Evolutionary conservation across 116 monocot genomes (phyloP).

Genomic region (Posidonia oceanica): DNA sequence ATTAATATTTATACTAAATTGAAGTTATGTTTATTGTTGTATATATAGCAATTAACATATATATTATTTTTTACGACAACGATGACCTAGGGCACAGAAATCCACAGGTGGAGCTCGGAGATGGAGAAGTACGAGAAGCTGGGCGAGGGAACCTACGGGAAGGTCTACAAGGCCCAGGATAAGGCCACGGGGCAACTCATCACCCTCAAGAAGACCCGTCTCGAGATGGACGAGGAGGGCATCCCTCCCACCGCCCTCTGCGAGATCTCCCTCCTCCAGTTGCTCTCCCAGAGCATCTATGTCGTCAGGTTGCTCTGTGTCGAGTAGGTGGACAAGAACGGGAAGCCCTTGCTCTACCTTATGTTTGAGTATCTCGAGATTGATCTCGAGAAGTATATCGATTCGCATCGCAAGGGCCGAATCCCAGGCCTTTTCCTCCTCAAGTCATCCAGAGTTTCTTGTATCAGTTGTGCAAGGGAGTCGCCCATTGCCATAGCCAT

Average conservation of each 20-base stretch:
- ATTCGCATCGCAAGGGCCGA: conserved; percentile 44
- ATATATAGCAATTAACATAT: no score
- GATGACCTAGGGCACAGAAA: no score
- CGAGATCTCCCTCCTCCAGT: conserved; percentile 85
- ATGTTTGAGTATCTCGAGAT: conserved; percentile 72
- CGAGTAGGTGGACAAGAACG: conserved; percentile 61
- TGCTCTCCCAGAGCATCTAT: conserved; percentile 84
- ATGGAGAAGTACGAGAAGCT: conserved; percentile 99
- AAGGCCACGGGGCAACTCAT: conserved; percentile 75
- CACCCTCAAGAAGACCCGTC: conserved; percentile 90
- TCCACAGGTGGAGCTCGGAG: not conserved
- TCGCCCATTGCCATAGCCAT: conserved; percentile 92
- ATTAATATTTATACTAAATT: no score
- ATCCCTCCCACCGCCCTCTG: conserved; percentile 92
- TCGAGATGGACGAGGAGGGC: conserved; percentile 96
- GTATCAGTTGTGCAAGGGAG: conserved; percentile 94
- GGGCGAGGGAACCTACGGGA: conserved; percentile 97
- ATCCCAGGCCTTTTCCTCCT: conserved; percentile 39
- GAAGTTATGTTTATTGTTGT: no score
- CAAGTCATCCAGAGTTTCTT: conserved; percentile 72
- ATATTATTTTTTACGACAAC: no score
- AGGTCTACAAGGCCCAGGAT: conserved; percentile 98
- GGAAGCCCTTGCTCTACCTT: conserved; percentile 45
- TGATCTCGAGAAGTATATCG: conserved; percentile 70
- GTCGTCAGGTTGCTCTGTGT: conserved; percentile 72